Conservation (phyloP, 2,329 filamentous ascomycete genomes). For the Lizonia empirigonia region DNA sequence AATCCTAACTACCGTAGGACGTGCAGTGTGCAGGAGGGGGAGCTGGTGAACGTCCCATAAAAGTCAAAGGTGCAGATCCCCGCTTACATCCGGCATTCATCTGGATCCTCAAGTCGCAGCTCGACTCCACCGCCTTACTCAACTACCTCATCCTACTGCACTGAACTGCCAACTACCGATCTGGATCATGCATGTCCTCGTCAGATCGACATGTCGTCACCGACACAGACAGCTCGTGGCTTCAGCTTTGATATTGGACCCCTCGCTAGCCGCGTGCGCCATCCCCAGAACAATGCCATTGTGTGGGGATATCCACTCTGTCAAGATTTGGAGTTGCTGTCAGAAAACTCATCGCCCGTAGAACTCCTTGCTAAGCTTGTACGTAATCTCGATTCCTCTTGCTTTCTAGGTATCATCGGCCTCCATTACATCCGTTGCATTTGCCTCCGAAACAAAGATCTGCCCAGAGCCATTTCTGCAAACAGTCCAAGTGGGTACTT, state of each 20-base stretch:
- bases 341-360: not conserved
- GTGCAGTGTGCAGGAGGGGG: conserved; percentile 5
- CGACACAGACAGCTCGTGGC: not conserved
- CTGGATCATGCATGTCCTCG: not conserved
- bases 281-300: not conserved
- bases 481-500: no score
- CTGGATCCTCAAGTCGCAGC: not conserved
- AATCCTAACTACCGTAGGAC: not conserved
- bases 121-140: not conserved
- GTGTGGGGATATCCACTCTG: not conserved
- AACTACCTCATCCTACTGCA: not conserved
- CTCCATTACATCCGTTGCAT: no score
- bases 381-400: not conserved
- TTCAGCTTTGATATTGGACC: not conserved
- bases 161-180: not conserved
- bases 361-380: not conserved
- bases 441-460: no score
- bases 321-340: not conserved
- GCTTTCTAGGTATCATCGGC: not conserved
- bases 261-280: not conserved
- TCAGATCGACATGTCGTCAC: conserved; percentile 3
- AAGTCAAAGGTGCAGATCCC: conserved; percentile 3
- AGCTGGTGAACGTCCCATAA: not conserved
- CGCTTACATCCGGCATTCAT: not conserved
- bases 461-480: no score